A percentile compares a stretch with the other conserved stretches of the same genome.
Conservation (phyloP, 176 grass and related monocot species). For the Oryza glumipatula region DNA sequence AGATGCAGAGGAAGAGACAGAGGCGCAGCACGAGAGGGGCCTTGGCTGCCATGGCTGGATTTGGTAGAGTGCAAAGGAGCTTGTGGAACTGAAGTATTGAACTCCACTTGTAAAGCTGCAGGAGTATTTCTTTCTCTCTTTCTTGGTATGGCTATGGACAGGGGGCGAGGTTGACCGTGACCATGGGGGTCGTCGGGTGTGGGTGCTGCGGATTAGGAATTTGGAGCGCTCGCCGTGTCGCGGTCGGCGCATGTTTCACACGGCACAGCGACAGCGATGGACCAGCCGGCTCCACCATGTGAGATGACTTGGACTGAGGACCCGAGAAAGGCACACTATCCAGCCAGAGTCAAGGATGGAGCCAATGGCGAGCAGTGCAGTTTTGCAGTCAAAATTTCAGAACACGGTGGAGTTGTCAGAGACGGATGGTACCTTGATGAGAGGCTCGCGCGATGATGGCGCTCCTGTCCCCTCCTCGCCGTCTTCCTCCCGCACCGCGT, state of each 20-base stretch:
- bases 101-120: conserved; percentile 7
- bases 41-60: conserved; percentile 26
- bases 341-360: background rate
- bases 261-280: background rate
- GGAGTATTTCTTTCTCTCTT: background rate
- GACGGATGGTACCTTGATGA: background rate
- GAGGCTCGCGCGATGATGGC: background rate
- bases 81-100: background rate
- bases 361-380: background rate
- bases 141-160: background rate
- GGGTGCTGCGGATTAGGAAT: background rate
- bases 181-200: background rate
- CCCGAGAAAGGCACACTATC: background rate
- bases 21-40: background rate
- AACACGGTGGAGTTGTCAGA: background rate
- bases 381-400: background rate
- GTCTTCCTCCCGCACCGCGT: background rate
- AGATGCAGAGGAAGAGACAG: conserved; percentile 27
- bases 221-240: background rate
- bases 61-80: background rate
- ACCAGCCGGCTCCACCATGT: background rate
- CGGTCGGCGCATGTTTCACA: conserved; percentile 5
- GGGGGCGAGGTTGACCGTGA: background rate
- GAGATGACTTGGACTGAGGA: background rate
- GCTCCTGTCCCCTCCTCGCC: background rate